phyloP scores from a whole-genome alignment of 352 stramenopile species.

The Phytophthora hybrid region DNA sequence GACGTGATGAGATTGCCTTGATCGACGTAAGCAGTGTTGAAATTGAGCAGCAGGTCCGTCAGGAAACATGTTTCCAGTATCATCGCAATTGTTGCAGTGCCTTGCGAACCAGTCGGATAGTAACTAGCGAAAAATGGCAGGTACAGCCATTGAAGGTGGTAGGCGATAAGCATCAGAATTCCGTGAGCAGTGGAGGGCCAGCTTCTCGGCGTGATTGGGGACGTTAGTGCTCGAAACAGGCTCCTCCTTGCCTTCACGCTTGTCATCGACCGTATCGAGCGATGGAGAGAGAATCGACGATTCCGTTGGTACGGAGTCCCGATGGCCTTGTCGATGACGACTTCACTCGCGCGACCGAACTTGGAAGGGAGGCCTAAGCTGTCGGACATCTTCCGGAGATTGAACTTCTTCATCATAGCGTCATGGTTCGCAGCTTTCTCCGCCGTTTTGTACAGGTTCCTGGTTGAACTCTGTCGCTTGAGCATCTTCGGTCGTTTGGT shows the following conservation, averaged over 20 bases:
- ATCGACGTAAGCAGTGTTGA: slow-evolving; percentile 20
- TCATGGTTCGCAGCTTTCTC: slow-evolving; percentile 9
- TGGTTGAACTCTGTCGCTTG: not conserved
- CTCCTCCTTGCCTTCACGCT: not conserved
- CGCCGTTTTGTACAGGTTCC: slow-evolving; percentile 7
- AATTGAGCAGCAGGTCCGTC: slow-evolving; percentile 17
- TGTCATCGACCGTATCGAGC: not conserved
- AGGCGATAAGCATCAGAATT: not conserved
- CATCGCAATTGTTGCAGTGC: not conserved
- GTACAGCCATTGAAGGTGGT: not conserved
- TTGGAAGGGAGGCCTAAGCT: not conserved
- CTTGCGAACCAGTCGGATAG: not conserved
- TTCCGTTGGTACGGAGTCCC: not conserved
- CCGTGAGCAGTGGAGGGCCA: not conserved
- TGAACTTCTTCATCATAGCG: slow-evolving; percentile 17
- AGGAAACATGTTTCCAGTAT: not conserved
- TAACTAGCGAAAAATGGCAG: slow-evolving; percentile 9
- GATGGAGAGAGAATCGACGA: slow-evolving; percentile 1
- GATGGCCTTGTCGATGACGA: slow-evolving; percentile 1
- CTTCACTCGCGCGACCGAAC: not conserved
- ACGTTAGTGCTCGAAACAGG: not conserved
- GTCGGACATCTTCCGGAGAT: slow-evolving; percentile 13
- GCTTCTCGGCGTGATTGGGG: not conserved
- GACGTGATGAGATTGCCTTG: slow-evolving; percentile 17
- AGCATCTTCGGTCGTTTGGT: not conserved